phyloP scores from a whole-genome alignment of 78 protist species.

The Fonticula alba region DNA sequence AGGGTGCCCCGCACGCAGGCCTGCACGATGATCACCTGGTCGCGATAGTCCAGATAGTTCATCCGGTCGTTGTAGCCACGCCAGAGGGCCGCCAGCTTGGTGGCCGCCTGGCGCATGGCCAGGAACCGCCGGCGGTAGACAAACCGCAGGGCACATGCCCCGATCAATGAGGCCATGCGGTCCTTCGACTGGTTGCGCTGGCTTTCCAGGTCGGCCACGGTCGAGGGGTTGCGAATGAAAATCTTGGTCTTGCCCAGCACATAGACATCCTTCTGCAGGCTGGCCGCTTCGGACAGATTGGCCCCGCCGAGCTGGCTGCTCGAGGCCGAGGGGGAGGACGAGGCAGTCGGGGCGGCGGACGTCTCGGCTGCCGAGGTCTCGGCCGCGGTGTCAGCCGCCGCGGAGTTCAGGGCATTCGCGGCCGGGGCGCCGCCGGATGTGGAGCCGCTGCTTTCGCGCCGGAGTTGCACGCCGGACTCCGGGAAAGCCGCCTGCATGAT shows the following conservation, averaged over 20 bases:
- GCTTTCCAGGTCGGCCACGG: conserved; percentile 41
- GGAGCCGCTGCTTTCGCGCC: background rate
- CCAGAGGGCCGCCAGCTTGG: too few relatives aligned
- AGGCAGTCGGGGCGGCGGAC: background rate
- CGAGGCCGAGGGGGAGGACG: background rate
- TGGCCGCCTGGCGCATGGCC: too few relatives aligned
- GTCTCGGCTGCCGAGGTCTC: background rate
- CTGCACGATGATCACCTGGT: too few relatives aligned
- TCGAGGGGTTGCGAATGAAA: conserved; percentile 47
- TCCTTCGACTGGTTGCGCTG: conserved; percentile 20
- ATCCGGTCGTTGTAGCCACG: too few relatives aligned
- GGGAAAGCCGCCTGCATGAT: background rate
- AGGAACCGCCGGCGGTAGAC: too few relatives aligned
- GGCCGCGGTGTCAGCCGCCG: background rate
- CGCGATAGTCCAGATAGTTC: too few relatives aligned
- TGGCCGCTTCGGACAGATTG: too few relatives aligned
- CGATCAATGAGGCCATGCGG: too few relatives aligned
- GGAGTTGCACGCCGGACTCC: background rate
- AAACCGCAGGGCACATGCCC: too few relatives aligned
- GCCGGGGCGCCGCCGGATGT: background rate
- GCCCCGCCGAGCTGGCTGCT: background rate
- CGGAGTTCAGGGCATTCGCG: background rate
- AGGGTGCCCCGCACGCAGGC: too few relatives aligned
- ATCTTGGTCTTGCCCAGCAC: conserved; percentile 63
- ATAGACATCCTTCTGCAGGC: conserved; percentile 13